phyloP scores from a whole-genome alignment of 208 protist species.

The Phytomonas francai region DNA sequence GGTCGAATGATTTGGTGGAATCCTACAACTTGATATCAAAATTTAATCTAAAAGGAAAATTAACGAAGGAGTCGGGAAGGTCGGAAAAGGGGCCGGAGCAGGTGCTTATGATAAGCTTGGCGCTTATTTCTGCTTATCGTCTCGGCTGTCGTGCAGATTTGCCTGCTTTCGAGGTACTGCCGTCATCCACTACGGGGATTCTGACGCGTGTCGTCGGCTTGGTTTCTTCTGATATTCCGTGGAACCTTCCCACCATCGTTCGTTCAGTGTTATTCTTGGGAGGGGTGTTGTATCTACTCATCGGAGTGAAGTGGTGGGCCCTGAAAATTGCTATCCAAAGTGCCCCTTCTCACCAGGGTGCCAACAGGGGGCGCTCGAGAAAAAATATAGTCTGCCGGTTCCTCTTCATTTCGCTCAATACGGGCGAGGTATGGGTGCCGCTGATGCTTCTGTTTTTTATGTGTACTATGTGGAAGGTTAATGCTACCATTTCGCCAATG shows the following conservation, averaged over 20 bases:
- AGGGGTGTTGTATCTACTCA: background rate
- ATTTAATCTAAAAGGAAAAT: background rate
- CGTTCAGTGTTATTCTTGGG: background rate
- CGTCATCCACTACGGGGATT: background rate
- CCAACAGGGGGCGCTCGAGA: background rate
- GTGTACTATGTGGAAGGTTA: background rate
- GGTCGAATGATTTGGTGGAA: background rate
- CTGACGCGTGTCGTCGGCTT: background rate
- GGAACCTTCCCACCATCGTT: background rate
- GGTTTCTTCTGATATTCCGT: background rate
- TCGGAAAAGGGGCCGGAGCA: background rate
- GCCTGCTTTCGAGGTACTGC: background rate
- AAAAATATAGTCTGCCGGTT: background rate
- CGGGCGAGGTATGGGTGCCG: background rate
- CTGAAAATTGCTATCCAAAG: background rate
- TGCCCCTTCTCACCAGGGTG: background rate
- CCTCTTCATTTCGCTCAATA: background rate
- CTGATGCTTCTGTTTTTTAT: background rate
- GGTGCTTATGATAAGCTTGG: background rate
- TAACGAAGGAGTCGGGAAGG: background rate
- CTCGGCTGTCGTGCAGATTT: background rate
- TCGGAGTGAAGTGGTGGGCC: background rate
- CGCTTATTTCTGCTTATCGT: background rate
- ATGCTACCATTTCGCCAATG: background rate
- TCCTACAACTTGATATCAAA: background rate